Conservation (phyloP, 2,329 filamentous ascomycete genomes). For the Pseudocercospora musae region DNA sequence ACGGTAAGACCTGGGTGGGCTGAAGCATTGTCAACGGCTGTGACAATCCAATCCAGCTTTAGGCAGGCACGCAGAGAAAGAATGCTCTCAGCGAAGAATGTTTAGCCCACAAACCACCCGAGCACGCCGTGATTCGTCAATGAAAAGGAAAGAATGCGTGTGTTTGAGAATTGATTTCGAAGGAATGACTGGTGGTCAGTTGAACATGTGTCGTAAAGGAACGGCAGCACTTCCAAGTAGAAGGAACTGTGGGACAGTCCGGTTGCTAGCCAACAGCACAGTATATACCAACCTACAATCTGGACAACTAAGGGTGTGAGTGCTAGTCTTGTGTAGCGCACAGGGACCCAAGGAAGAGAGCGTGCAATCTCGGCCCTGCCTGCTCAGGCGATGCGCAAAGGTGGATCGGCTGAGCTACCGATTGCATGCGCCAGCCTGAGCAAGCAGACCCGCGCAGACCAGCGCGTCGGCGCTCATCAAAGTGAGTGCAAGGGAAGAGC, state of each 20-base stretch:
- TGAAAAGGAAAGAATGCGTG: conserved; percentile 41
- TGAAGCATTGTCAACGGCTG: conserved; percentile 29
- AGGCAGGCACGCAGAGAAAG: conserved; percentile 37
- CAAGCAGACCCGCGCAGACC: conserved; percentile 20
- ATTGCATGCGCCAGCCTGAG: conserved; percentile 26
- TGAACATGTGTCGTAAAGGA: conserved; percentile 14
- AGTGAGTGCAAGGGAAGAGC: conserved; percentile 30
- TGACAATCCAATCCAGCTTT: conserved; percentile 20
- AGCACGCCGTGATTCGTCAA: conserved; percentile 29
- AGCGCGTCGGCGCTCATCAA: conserved; percentile 26
- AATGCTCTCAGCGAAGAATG: conserved; percentile 40
- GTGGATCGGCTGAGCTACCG: conserved; percentile 28
- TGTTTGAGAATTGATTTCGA: conserved; percentile 36
- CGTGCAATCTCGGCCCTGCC: conserved; percentile 33
- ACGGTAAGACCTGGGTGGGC: conserved; percentile 41
- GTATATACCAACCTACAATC: conserved; percentile 26
- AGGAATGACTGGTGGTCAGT: conserved; percentile 43
- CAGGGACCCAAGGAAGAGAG: conserved; percentile 25
- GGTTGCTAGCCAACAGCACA: conserved; percentile 27
- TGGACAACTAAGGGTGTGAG: conserved; percentile 24
- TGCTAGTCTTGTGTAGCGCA: conserved; percentile 33
- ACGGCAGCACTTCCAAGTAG: conserved; percentile 19
- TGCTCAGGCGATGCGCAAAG: conserved; percentile 27
- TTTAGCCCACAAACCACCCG: conserved; percentile 10
- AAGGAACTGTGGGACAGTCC: conserved; percentile 13